phyloP scores from a whole-genome alignment of 2,329 filamentous ascomycete species.

The Pseudopithomyces chartarum region DNA sequence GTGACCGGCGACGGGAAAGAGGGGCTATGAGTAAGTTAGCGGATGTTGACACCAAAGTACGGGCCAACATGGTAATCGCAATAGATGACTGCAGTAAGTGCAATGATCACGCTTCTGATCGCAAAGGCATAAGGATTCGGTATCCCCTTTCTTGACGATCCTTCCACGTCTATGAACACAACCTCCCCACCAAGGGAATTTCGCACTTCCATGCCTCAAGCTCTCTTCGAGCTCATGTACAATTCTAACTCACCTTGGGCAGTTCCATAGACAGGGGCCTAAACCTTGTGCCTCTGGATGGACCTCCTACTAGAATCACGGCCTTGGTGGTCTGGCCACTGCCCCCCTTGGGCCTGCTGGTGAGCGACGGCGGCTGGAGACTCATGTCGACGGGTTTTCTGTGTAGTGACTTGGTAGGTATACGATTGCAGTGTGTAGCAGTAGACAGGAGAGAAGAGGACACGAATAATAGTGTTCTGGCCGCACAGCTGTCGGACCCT shows the following conservation, averaged over 20 bases:
- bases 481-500: constrained; percentile 11
- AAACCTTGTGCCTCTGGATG: constrained; percentile 94
- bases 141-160: not conserved
- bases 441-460: constrained; percentile 1
- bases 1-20: constrained; percentile 97
- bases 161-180: not conserved
- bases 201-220: not conserved
- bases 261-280: constrained; percentile 93
- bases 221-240: not conserved
- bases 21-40: constrained; percentile 64
- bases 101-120: not conserved
- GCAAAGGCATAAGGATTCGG: not conserved
- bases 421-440: not conserved
- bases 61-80: not conserved
- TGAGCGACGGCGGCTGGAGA: constrained; percentile 44
- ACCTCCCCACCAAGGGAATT: not conserved
- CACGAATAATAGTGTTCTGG: constrained; percentile 2
- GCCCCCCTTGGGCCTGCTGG: constrained; percentile 40
- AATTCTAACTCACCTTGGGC: constrained; percentile 72
- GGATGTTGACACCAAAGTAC: constrained; percentile 10
- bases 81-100: constrained; percentile 6
- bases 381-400: constrained; percentile 32
- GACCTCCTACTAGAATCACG: constrained; percentile 92
- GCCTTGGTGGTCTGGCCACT: constrained; percentile 74
- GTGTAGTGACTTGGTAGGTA: not conserved